phyloP scores from a whole-genome alignment of 345 rosid genomes.

The Theobroma cacao region DNA sequence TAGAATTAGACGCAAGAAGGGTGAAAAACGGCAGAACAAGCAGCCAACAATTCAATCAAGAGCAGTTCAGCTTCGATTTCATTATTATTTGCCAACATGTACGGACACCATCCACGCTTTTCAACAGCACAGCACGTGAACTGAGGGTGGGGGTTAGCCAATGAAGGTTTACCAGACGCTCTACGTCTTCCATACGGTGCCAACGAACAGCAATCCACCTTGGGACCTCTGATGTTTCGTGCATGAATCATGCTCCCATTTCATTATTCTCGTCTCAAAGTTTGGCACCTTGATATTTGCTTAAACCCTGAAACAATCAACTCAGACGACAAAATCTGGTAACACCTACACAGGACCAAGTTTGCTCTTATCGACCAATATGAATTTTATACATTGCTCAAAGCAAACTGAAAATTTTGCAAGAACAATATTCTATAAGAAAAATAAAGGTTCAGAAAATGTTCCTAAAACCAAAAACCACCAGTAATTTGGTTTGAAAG shows the following conservation, averaged over 20 bases:
- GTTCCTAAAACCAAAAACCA: neutral
- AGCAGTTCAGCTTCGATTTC: neutral
- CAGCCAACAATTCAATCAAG: no score
- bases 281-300: neutral
- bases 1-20: neutral
- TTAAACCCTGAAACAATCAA: neutral
- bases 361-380: neutral
- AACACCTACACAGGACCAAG: neutral
- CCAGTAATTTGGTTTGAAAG: neutral
- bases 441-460: neutral
- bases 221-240: neutral
- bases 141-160: no score
- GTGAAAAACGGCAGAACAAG: neutral
- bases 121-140: neutral
- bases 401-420: slow-evolving; percentile 3
- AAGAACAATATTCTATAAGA: slow-evolving; percentile 9
- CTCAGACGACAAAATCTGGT: neutral
- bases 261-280: neutral
- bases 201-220: no score
- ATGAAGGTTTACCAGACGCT: no score
- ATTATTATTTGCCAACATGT: no score
- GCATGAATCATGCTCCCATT: neutral
- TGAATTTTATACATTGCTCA: neutral
- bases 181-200: no score
- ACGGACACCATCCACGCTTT: neutral